phyloP scores from a whole-genome alignment of 106 monocot genomes.

The Platanthera guangdongensis region DNA sequence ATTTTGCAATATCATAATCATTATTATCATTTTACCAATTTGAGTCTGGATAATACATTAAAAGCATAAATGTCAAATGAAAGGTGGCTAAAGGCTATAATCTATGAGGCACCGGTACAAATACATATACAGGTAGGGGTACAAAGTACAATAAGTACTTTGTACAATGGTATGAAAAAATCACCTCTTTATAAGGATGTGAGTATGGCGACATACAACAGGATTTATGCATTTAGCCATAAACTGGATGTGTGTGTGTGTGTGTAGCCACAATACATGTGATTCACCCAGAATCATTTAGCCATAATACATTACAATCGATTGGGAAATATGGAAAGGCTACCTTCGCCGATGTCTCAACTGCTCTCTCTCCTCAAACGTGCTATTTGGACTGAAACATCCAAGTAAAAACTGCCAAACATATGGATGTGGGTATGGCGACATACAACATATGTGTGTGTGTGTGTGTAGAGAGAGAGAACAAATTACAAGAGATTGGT shows the following conservation, averaged over 20 bases:
- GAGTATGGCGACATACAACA: too few species aligned
- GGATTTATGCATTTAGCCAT: too few species aligned
- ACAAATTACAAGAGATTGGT: too few species aligned
- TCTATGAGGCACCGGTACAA: not conserved
- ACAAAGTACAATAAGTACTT: too few species aligned
- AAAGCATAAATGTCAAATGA: not conserved
- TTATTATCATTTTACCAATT: not conserved
- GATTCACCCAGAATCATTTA: too few species aligned
- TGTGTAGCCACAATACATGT: too few species aligned
- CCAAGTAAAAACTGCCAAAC: conserved; percentile 98
- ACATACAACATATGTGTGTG: too few species aligned
- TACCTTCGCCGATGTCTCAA: conserved; percentile 75
- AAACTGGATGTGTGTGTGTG: too few species aligned
- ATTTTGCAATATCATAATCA: not conserved
- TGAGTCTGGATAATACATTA: not conserved
- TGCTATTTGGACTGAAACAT: conserved; percentile 82
- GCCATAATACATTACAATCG: not conserved
- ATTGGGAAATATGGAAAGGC: not conserved
- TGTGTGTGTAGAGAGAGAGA: too few species aligned
- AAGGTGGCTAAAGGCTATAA: not conserved
- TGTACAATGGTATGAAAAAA: too few species aligned
- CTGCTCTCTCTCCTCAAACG: conserved; percentile 72
- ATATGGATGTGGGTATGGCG: too few species aligned
- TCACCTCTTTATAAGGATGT: too few species aligned
- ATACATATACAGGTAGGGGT: not conserved